Conservation (phyloP, 2,329 filamentous ascomycete species). For the Claviceps monticola region DNA sequence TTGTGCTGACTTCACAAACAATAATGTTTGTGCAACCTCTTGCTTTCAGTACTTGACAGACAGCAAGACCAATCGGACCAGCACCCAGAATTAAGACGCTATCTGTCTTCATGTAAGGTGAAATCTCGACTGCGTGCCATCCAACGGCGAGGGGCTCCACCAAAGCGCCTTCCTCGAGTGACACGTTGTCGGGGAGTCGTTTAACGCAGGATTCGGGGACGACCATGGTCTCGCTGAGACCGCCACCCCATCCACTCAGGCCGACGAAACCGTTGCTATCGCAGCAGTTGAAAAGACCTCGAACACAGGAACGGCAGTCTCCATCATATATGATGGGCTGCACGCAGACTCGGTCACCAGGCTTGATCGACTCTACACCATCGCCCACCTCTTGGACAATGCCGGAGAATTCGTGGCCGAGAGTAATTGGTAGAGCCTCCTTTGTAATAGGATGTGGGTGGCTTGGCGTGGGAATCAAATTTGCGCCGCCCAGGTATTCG, state of each 20-base stretch:
- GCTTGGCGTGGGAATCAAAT: slow-evolving; percentile 25
- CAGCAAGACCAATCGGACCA: slow-evolving; percentile 34
- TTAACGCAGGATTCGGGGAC: slow-evolving; percentile 34
- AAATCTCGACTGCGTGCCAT: slow-evolving; percentile 30
- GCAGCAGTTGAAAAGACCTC: slow-evolving; percentile 43
- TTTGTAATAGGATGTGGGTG: slow-evolving; percentile 43
- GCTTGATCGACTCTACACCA: slow-evolving; percentile 29
- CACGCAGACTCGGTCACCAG: slow-evolving; percentile 44
- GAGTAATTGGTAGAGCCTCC: slow-evolving; percentile 41
- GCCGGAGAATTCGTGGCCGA: slow-evolving; percentile 54
- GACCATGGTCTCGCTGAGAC: slow-evolving; percentile 39
- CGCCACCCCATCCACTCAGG: slow-evolving; percentile 33
- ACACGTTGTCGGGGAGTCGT: slow-evolving; percentile 34
- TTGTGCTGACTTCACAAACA: slow-evolving; percentile 29
- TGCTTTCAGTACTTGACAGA: slow-evolving; percentile 30
- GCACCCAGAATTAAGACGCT: slow-evolving; percentile 35
- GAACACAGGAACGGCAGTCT: slow-evolving; percentile 38
- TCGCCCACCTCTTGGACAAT: slow-evolving; percentile 43
- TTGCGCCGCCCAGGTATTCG: slow-evolving; percentile 20
- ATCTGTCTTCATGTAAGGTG: slow-evolving; percentile 24
- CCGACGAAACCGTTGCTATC: slow-evolving; percentile 25
- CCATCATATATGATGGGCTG: slow-evolving; percentile 47
- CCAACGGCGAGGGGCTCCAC: slow-evolving; percentile 38
- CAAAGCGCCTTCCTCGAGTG: slow-evolving; percentile 36
- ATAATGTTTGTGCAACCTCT: slow-evolving; percentile 33